phyloP scores from a whole-genome alignment of 495 filamentous ascomycete species.

The Penicilliopsis zonata region DNA sequence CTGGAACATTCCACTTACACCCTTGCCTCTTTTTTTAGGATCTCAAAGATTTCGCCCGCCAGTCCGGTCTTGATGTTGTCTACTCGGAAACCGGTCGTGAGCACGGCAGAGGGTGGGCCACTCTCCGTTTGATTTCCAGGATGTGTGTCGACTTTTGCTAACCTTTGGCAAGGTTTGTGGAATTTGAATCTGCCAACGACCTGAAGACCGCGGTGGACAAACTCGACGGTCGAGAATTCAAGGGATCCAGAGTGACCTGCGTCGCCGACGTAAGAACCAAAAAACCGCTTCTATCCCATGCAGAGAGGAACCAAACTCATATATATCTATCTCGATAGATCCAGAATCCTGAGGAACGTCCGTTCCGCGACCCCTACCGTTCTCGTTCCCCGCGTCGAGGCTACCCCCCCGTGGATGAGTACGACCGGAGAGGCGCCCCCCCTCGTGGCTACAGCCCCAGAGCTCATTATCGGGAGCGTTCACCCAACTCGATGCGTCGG shows the following conservation, averaged over 20 bases:
- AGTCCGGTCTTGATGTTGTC: conserved; percentile 93
- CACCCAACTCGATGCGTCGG: conserved; percentile 57
- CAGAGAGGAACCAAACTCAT: conserved; percentile 12
- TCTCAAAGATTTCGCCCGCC: conserved; percentile 97
- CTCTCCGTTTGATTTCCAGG: conserved; percentile 3
- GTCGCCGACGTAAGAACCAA: conserved; percentile 62
- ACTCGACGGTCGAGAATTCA: conserved; percentile 84
- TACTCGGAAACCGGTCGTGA: conserved; percentile 95
- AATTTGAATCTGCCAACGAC: conserved; percentile 88
- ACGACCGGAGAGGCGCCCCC: conserved; percentile 63
- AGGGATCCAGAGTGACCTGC: conserved; percentile 72
- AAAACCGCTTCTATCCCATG: conserved; percentile 6
- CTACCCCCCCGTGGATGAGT: conserved; percentile 56
- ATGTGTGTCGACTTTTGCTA: conserved; percentile 10
- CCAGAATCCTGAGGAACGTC: conserved; percentile 50
- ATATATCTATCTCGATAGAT: conserved; percentile 38
- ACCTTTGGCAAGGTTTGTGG: conserved; percentile 69
- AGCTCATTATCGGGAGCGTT: conserved; percentile 78
- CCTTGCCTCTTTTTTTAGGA: conserved; percentile 49
- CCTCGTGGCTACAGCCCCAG: conserved; percentile 75
- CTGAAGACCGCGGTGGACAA: conserved; percentile 85
- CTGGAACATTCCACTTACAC: too few relatives aligned
- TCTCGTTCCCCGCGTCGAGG: conserved; percentile 65
- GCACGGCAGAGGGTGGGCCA: conserved; percentile 79
- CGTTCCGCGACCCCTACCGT: conserved; percentile 57